Evolutionary conservation across 2,329 filamentous ascomycete species (phyloP), one percentile per base, ranked within the genome.

Genomic region (Plectosphaerella cucumerina): DNA sequence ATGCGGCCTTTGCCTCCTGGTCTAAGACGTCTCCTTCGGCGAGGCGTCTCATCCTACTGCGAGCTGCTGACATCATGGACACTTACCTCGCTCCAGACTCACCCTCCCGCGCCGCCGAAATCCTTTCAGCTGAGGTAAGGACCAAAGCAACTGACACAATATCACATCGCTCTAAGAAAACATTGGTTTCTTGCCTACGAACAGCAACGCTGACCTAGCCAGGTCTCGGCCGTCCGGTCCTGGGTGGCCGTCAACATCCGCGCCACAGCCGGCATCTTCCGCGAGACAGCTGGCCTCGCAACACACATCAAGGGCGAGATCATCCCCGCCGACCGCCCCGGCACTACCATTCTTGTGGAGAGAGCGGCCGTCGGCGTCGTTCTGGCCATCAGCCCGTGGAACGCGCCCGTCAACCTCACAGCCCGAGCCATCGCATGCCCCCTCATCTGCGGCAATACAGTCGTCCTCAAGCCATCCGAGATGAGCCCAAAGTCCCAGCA

Each of bases 301-400:
- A 66, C 62, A 15, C 62, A 61, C 17, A 68, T 70, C 51, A 57
- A 63, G 50, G 70, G 64, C 8, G 68, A 65, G 51, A 65, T 70
- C 5, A 49, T 65, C 3, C 69, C 70, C 2, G 62, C 61, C 3
- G 62, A 68, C 9, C 55, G 60, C 1, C 74, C 81, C 31, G 81
- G 76, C 0, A 77, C 76, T 20, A 75, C 69, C 10, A 84, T 83
- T 0, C 69, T 89, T 53, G 69, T 90, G 2, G 74, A 80, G 58
- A 84, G 84, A 61, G 82, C 87, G 64, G 84, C 86, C 0, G 86
- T 81, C 56, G 89, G 89, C 37, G 89, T 94, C 0, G 89, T 87
- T 58, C 88, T 80, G 12, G 77, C 78, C 67, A 91, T 92, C 56
- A 89, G 90, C 53, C 87, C 88, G 9, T 93, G 88, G 86, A 93